Evolutionary conservation across 2,329 filamentous ascomycete genomes (phyloP).

Genomic region (Xylariaceae sp.): DNA sequence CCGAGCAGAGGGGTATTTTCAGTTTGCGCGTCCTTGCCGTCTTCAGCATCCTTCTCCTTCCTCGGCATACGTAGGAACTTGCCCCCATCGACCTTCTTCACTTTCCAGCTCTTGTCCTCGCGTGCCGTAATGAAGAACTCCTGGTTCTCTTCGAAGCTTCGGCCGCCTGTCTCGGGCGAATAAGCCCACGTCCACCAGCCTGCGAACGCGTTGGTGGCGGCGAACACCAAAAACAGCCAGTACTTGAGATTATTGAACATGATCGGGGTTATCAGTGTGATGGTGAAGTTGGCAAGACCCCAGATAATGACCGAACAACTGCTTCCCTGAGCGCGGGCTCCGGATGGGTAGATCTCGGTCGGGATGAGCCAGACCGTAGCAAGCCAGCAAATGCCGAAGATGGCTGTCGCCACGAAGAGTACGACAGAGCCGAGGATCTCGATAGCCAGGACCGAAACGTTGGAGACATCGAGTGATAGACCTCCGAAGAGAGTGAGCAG

Average conservation of each 20-base stretch:
- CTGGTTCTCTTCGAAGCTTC: slow-evolving; percentile 58
- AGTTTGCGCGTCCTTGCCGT: slow-evolving; percentile 2
- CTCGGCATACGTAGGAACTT: slow-evolving; percentile 33
- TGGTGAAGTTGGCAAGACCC: slow-evolving; percentile 54
- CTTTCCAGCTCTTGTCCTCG: slow-evolving; percentile 48
- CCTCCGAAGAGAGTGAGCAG: slow-evolving; percentile 48
- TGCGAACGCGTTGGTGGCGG: slow-evolving; percentile 48
- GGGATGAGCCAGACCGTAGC: slow-evolving; percentile 56
- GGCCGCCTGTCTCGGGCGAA: slow-evolving; percentile 50
- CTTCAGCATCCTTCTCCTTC: slow-evolving; percentile 6
- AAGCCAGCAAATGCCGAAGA: slow-evolving; percentile 58
- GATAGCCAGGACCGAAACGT: slow-evolving; percentile 35
- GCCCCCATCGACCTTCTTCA: slow-evolving; percentile 47
- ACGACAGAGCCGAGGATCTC: slow-evolving; percentile 47
- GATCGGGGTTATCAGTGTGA: slow-evolving; percentile 54
- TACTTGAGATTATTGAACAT: slow-evolving; percentile 57
- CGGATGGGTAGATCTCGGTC: slow-evolving; percentile 54
- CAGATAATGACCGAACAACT: slow-evolving; percentile 51
- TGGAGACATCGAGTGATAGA: slow-evolving; percentile 36
- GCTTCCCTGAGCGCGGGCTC: slow-evolving; percentile 49
- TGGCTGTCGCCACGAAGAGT: slow-evolving; percentile 54
- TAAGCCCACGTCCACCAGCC: slow-evolving; percentile 49
- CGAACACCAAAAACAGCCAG: slow-evolving; percentile 54
- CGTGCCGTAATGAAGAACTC: slow-evolving; percentile 51
- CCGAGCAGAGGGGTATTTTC: slow-evolving; percentile 10